Percentiles rank a stretch among this genome's conserved stretches.
These are phyloP conservation scores for Globisporangium nunn DNA, from an alignment of 352 stramenopile genomes.

Conservation along the genomic window DNA sequence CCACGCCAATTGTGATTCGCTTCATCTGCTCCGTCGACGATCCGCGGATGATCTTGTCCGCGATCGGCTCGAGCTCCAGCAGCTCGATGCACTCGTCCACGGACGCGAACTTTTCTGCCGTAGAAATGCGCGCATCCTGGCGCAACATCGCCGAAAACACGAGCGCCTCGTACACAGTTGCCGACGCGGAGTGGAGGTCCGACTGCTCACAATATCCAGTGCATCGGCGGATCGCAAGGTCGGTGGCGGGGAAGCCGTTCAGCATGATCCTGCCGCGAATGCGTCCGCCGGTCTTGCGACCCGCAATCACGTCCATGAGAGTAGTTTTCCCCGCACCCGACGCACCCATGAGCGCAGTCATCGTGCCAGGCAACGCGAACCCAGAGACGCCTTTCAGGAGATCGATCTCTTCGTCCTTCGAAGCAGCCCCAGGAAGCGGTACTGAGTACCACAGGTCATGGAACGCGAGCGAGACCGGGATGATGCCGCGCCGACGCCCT, in stretches of 20 bases:
- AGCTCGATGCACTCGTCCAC: constrained; percentile 52
- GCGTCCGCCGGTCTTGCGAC: constrained; percentile 85
- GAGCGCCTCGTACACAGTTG: constrained; percentile 87
- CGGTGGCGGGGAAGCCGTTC: constrained; percentile 39
- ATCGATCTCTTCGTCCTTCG: constrained; percentile 42
- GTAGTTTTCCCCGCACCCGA: constrained; percentile 90
- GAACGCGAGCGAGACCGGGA: constrained; percentile 42
- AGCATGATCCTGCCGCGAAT: constrained; percentile 63
- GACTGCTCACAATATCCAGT: constrained; percentile 81
- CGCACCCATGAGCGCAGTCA: constrained; percentile 70
- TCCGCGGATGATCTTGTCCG: constrained; percentile 47
- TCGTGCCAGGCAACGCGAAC: constrained; percentile 42
- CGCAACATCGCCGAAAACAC: constrained; percentile 85
- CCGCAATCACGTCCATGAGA: constrained; percentile 91
- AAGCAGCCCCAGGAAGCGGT: constrained; percentile 28
- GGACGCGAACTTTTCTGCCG: constrained; percentile 30
- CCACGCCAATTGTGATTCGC: constrained; percentile 79
- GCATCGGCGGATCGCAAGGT: constrained; percentile 38
- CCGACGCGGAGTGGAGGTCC: constrained; percentile 85
- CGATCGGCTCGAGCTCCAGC: constrained; percentile 39
- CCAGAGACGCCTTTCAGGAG: constrained; percentile 81
- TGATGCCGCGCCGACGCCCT: constrained; percentile 5
- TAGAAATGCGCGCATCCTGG: constrained; percentile 24
- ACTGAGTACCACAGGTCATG: constrained; percentile 54
- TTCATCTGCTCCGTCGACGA: constrained; percentile 57